Base-by-base conservation (phyloP, 331 rosid species). In the Pyracantha coccinea region DNA sequence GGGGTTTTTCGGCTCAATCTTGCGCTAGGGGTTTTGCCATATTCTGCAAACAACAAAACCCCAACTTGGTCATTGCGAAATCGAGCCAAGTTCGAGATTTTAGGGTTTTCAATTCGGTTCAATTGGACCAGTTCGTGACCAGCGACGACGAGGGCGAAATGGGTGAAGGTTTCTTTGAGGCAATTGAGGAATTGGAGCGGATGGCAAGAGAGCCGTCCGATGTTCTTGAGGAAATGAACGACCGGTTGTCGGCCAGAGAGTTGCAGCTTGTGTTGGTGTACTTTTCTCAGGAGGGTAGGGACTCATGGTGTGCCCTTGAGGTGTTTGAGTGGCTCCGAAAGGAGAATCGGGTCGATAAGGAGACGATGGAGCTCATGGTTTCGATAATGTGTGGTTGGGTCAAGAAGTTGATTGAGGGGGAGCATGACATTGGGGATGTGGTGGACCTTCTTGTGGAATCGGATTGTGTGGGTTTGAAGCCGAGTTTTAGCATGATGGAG, bases 301-400 rank as follows among this genome's bases (percentile, higher is more conserved):
- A 94, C 78, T 92, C 97, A 0, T 94, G 99, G 99, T 94, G 96
- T 78, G 97, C 99, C 1, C 82, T 94, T 62, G 99, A 94, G 85
- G 99, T 92, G 81, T 94, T 94, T 84, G 99, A 94, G 82, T 94
- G 99, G 99, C 86, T 94, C 20, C 80, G 93, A 32, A 94, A 90
- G 80, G 99, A 94, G 84, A 94, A 94, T 25, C 83, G 92, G 76
- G 97, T 94, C 8, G 99, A 94, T 52, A 87, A 92, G 83, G 99
- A 94, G 82, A 94, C 97, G 33, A 94, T 92, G 99, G 99, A 94
- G 85, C 90, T 94, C 19, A 94, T 94, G 99, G 99, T 89, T 77
- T 77, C 89, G 28, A 81, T 94, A 44, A 94, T 94, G 99, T 94
- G 99, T 63, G 81, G 97, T 24, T 94, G 99, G 99, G 87, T 86